Evolutionary conservation across 306 rosid species (phyloP).

Genomic region (Purshia tridentata): DNA sequence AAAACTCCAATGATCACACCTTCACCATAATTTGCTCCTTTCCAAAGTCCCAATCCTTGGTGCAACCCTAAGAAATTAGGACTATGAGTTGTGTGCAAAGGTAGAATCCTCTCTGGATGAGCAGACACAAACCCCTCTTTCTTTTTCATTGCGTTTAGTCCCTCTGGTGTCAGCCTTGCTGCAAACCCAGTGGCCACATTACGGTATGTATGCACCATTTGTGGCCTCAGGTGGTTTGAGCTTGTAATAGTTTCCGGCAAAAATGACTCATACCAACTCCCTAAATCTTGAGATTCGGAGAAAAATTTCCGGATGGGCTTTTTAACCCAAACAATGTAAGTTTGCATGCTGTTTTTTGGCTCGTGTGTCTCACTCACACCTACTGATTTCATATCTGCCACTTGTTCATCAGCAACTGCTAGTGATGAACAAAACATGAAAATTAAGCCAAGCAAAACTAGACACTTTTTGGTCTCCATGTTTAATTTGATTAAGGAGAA

Average conservation of each 20-base stretch:
- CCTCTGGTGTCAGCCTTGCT: constrained; percentile 53
- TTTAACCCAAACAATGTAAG: constrained; percentile 54
- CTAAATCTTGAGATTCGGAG: constrained; percentile 29
- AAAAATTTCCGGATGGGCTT: constrained; percentile 37
- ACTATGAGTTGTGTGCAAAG: constrained; percentile 55
- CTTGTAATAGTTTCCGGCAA: constrained; percentile 37
- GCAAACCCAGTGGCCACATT: constrained; percentile 62
- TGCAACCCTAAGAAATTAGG: constrained; percentile 59
- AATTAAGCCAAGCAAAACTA: constrained; percentile 28
- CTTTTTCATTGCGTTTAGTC: constrained; percentile 33
- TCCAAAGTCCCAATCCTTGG: constrained; percentile 46
- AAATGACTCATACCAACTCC: constrained; percentile 60
- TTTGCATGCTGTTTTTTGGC: constrained; percentile 26
- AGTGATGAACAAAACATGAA: constrained; percentile 22
- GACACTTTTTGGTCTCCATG: constrained; percentile 33
- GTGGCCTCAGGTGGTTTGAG: constrained; percentile 22
- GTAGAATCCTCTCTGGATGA: constrained; percentile 37
- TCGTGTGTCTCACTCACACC: not conserved
- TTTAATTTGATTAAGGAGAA: constrained; percentile 9
- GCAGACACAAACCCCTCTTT: constrained; percentile 56
- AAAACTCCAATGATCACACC: constrained; percentile 66
- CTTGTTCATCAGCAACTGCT: constrained; percentile 5
- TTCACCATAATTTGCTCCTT: constrained; percentile 54
- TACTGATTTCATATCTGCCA: not conserved
- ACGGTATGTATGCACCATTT: constrained; percentile 39